Base-by-base conservation (phyloP, 805 yeast species). In the Lachancea kluyveri region DNA sequence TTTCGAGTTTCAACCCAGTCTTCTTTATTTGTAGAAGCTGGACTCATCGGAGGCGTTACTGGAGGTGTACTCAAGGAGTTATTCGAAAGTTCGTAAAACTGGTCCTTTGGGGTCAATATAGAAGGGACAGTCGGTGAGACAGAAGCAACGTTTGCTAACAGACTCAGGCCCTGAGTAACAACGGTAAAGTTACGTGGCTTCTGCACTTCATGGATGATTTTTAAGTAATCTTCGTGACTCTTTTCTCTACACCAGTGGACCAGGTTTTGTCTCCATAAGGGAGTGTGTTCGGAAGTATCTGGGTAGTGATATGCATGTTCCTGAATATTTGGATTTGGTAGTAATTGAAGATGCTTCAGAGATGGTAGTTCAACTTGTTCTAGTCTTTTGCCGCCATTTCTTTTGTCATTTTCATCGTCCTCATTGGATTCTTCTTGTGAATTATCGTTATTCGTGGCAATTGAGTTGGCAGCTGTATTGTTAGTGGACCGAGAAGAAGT, bases 31-130 rank as follows among this genome's bases (percentile, higher is more conserved):
- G 24, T n/a, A 26, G 7, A 6, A 13, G 20, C 9, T 18, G 55
- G 55, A 30, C 51, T 48, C 52, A 47, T 50, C 21, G 60, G 60
- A 9, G 60, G 60, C 6, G 60, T 55, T 31, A 55, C 54, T 4
- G 46, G 35, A n/a, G 43, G 36, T 8, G 21, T 25, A 14, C 30
- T 26, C 30, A 33, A 28, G 8, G 41, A 29, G n/a, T 34, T 24
- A 29, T 44, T 38, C 32, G 47, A 40, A 15, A 52, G 34, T 23
- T 43, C 41, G 26, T 46, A 40, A 30, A 57, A 57, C 9, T 52
- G 48, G 33, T 57, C 60, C 11, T 35, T 43, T 18, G 57, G 53
- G 24, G 44, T 42, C 11, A 54, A 26, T 1, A 57, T 46, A 3
- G 59, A 52, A 17, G 59, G 50, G 8, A 50, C 36, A 3, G 28